Base-by-base conservation (phyloP, 2,329 filamentous ascomycete genomes). In the Ceratocystis smalleyi region DNA sequence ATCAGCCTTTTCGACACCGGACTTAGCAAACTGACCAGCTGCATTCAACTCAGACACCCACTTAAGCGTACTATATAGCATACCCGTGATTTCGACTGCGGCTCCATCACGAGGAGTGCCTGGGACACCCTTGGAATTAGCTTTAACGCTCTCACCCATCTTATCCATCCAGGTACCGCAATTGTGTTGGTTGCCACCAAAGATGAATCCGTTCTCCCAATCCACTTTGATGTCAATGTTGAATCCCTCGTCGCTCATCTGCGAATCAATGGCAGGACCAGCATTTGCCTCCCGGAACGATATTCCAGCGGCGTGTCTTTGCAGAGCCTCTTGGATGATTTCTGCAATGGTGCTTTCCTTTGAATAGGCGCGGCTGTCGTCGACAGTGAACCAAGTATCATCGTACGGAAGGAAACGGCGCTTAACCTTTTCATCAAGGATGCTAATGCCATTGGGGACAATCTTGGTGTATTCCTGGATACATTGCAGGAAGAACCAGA, bases 101-200 rank as follows among this genome's bases (percentile, higher is more conserved):
- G 94, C 91, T 35, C 94, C 94, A 72, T 99, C 95, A 70, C 95
- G 87, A 59, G 94, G 94, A n/a, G 94, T 99, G 7, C 91, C 94
- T 0, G 94, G 95, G 22, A 96, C 79, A 61, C 94, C 95, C 77
- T 96, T 97, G 71, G 86, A 96, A 66, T 88, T 87, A 17, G 95
- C 94, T 67, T 86, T 88, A 68, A 88, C 84, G 68, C 91, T 96
- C 74, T 99, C 94, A n/a, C 94, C 94, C 94, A 99, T 99, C 81
- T 99, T 99, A 79, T 99, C 94, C 91, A 96, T 96, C 94, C 94
- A 99, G 1, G 94, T 99, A 62, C 94, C 94, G 70, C 95, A 99
- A 74, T 99, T 99, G 75, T 78, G 81, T 72, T 96, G 91, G 71
- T 89, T 97, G 43, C 95, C 94, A 64, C 95, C 94, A 71, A 95